These are phyloP conservation scores for Peziza echinospora DNA, from an alignment of 495 filamentous ascomycete species.

Conservation along the genomic window DNA sequence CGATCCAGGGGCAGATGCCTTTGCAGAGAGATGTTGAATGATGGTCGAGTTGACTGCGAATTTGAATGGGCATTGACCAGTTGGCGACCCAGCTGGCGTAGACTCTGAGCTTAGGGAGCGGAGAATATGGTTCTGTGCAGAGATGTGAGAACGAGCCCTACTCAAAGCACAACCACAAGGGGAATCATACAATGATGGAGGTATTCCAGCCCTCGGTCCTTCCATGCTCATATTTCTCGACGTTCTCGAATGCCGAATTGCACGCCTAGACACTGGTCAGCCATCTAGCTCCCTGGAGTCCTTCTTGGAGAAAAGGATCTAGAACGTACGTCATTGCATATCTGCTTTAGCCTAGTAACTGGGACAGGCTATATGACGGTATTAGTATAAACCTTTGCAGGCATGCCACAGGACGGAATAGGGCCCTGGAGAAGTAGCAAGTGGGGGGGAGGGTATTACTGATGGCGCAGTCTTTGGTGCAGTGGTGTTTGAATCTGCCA, in stretches of 20 bases:
- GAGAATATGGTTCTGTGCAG: constrained; percentile 56
- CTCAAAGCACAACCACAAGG: constrained; percentile 10
- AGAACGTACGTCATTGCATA: constrained; percentile 53
- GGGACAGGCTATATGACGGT: constrained; percentile 44
- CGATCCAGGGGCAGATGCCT: constrained; percentile 7
- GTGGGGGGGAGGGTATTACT: no score
- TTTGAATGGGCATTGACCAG: constrained; percentile 41
- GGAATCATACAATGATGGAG: constrained; percentile 51
- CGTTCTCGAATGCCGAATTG: constrained; percentile 46
- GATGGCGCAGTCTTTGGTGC: no score
- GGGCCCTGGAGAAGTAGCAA: no score
- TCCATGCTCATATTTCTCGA: constrained; percentile 60
- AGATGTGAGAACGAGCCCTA: background rate
- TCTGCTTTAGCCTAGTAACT: constrained; percentile 53
- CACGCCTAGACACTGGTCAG: constrained; percentile 40
- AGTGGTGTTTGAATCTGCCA: no score
- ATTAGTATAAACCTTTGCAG: no score
- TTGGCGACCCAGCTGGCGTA: constrained; percentile 27
- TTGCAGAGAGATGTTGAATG: constrained; percentile 55
- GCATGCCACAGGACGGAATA: no score
- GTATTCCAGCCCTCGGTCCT: constrained; percentile 70
- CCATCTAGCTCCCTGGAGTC: background rate
- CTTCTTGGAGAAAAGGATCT: background rate
- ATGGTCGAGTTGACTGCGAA: constrained; percentile 95
- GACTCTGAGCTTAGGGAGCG: constrained; percentile 67